Percentiles rank a stretch among this genome's conserved stretches.
phyloP scores from a whole-genome alignment of 164 flowering plant species.

The Buxus sempervirens region DNA sequence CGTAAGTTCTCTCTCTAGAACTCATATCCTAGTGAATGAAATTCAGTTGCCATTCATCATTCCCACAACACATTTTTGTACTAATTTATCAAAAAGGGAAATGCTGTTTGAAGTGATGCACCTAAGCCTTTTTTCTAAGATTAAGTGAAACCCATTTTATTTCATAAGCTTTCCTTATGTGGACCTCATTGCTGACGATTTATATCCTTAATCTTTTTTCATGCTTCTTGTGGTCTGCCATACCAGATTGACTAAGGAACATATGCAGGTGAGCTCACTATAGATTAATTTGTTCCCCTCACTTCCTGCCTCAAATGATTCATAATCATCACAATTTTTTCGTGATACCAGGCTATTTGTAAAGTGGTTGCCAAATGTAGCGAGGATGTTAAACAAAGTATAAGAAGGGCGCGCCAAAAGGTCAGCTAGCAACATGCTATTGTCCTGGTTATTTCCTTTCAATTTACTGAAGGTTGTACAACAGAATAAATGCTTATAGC shows the following conservation, averaged over 20 bases:
- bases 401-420: slow-evolving; percentile 95
- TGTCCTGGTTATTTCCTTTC: background rate
- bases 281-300: background rate
- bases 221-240: slow-evolving; percentile 9
- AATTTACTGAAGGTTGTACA: background rate
- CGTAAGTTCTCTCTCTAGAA: slow-evolving; percentile 47
- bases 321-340: background rate
- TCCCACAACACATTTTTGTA: no score
- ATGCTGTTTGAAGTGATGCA: background rate
- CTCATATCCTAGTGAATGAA: background rate
- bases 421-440: slow-evolving; percentile 23
- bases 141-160: background rate
- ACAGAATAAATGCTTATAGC: background rate
- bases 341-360: slow-evolving; percentile 61
- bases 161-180: background rate
- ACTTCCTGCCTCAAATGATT: background rate
- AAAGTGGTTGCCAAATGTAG: slow-evolving; percentile 80
- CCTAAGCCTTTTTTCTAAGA: background rate
- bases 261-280: slow-evolving; percentile 58
- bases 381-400: slow-evolving; percentile 87
- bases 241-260: slow-evolving; percentile 87
- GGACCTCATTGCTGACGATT: slow-evolving; percentile 11
- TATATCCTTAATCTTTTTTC: no score
- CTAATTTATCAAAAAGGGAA: no score
- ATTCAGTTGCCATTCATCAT: background rate